Evolutionary conservation across 2,329 filamentous ascomycete genomes (phyloP), one percentile per base, ranked within the genome.

Genomic region (Exophiala oligosperma): DNA sequence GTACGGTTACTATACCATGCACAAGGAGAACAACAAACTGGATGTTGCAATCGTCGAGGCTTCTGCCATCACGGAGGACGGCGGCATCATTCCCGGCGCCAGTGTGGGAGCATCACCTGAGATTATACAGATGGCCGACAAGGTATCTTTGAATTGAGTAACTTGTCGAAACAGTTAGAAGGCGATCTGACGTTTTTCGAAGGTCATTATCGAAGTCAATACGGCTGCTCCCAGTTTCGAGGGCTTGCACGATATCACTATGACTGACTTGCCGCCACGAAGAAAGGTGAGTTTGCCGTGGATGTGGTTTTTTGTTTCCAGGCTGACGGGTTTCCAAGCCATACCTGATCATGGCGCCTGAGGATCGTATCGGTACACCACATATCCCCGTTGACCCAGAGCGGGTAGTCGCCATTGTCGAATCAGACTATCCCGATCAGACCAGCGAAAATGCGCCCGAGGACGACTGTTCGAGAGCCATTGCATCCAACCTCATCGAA

Each of bases 131-230:
- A 91, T 95, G 84, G 90, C 91, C 52, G 90, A 96, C 72, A 96
- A 96, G 79, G 82, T 83, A 68, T 35, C 65, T 14, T 17, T 17
- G 17, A 17, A 17, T 17, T 17, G 17, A 17, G 17, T 17, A 17
- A 17, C 17, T 17, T 17, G 17, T 17, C 17, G 17, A 17, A 17
- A 17, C 17, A 17, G 17, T 17, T 17, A 17, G 17, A 17, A 17
- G 17, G 17, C 17, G 17, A 17, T 17, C 17, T 17, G 17, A 5
- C 44, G 44, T 28, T 17, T 17, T 7, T 26, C 3, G 43, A 54
- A 72, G 83, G 85, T 96, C 75, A 91, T 96, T 70, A 90, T 96
- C 70, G 91, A 96, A 77, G 89, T 96, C 76, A 96, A 96, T 79
- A 96, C 92, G 0, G 80, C 91, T 1, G 84, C 90, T 51, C 91